Evolutionary conservation across 108 stramenopile species (phyloP), one percentile per base, ranked within the genome.

Genomic region (Aurantiochytrium sp.): DNA sequence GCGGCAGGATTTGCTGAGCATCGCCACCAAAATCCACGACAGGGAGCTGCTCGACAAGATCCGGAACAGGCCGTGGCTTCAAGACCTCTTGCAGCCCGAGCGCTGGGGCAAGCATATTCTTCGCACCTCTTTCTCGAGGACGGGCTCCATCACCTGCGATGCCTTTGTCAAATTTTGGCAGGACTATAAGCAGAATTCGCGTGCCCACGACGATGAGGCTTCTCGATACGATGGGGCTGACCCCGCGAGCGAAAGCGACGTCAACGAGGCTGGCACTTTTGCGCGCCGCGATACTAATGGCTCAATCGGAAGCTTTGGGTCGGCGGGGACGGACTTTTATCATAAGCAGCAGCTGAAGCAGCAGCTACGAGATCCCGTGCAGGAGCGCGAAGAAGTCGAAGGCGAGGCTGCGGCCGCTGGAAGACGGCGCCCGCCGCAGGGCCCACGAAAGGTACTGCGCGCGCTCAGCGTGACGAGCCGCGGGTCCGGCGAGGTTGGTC

Each of bases 1-100:
- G 73, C 73, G 73, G 8, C 73, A 81, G 45, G 73, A 81, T n/a
- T 24, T 81, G n/a, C 45, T 81, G 17, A 81, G 73, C 45, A 81
- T 81, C 3, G 39, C 73, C 30, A 30, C 73, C 6, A 81, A 81
- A 42, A 24, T 81, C 12, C 45, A 41, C 12, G 73, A 81, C 73
- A 48, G 27, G 30, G 27, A 48, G 6, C 21, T 81, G 6, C 45
- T 81, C 12, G 73, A 81, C n/a, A 30, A 22, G 24, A 81, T 81
- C 6, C 73, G 73, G 10, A 30, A 41, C 6, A 37, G 73, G 12
- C 42, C 73, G 8, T 81, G 73, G 73, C 45, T 81, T 2, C 39
- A 81, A 19, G 42, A 48, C 45, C 24, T 81, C 21, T 48, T 81
- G 39, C 73, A 81, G 73, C 73, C 73, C 6, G 73, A 81, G 73